A percentile compares a stretch with the other conserved stretches of the same genome.
Conservation (phyloP, 2,329 filamentous ascomycete genomes). For the Pleomassaria siparia region DNA sequence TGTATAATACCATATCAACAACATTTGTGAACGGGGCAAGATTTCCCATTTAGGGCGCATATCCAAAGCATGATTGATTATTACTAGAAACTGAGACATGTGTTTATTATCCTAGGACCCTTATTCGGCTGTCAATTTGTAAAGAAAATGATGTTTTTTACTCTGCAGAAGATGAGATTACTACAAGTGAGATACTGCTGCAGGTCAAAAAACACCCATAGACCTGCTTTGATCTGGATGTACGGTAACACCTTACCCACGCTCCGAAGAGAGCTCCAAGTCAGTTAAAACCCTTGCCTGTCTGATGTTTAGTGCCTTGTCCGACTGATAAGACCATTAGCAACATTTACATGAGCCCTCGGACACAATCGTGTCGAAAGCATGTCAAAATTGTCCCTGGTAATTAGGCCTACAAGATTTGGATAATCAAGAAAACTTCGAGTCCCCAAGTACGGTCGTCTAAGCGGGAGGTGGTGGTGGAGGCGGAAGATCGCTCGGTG, state of each 20-base stretch:
- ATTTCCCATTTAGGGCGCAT: too few species aligned
- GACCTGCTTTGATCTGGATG: too few species aligned
- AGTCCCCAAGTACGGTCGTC: background rate
- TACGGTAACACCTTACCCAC: too few species aligned
- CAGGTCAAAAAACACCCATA: too few species aligned
- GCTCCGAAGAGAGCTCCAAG: too few species aligned
- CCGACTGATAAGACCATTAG: background rate
- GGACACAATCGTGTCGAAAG: background rate
- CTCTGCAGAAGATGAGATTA: background rate
- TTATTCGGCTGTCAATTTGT: background rate
- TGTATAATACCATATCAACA: too few species aligned
- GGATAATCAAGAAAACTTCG: background rate
- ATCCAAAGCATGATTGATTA: too few species aligned
- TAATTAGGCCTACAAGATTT: background rate
- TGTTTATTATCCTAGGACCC: background rate
- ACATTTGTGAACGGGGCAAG: too few species aligned
- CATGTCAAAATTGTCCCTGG: background rate
- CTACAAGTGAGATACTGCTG: background rate
- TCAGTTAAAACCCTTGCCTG: too few species aligned
- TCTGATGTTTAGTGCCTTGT: too few species aligned
- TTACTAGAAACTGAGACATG: too few species aligned
- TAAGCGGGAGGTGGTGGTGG: slow-evolving; percentile 33
- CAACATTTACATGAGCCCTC: background rate
- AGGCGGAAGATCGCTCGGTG: slow-evolving; percentile 60
- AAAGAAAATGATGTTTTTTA: background rate